Conservation (phyloP, 2,329 filamentous ascomycete species). For the Epichloe gansuensis region DNA sequence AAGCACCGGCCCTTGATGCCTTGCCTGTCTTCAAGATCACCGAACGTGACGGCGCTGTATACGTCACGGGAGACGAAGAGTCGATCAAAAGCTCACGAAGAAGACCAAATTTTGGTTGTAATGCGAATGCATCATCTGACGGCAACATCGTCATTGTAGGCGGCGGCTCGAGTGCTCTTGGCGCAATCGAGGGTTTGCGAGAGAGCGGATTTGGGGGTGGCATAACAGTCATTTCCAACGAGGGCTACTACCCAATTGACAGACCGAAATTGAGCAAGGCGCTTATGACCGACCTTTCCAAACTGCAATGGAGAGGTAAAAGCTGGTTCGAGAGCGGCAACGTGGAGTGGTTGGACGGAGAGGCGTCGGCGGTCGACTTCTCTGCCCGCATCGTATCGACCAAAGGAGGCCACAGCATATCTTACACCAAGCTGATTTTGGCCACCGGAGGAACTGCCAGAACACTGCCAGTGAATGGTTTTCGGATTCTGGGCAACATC, state of each 20-base stretch:
- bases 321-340: conserved; percentile 59
- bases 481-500: conserved; percentile 77
- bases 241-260: conserved; percentile 81
- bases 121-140: conserved; percentile 25
- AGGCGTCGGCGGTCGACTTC: conserved; percentile 69
- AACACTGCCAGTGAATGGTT: conserved; percentile 65
- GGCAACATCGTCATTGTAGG: conserved; percentile 70
- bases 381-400: conserved; percentile 59
- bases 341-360: conserved; percentile 44
- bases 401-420: conserved; percentile 53
- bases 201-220: conserved; percentile 66
- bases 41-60: conserved; percentile 72
- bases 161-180: conserved; percentile 73
- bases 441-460: conserved; percentile 74
- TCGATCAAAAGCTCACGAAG: conserved; percentile 65
- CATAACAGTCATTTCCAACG: conserved; percentile 72
- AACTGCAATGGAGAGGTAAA: conserved; percentile 63
- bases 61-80: conserved; percentile 67
- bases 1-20: conserved; percentile 82
- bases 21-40: conserved; percentile 69
- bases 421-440: conserved; percentile 80
- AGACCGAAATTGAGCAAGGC: conserved; percentile 93
- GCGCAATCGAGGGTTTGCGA: conserved; percentile 69
- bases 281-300: conserved; percentile 65
- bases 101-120: conserved; percentile 61